A percentile compares a stretch with the other conserved stretches of the same genome.
Conservation (phyloP, 148 eudicot genomes). For the Dysphania ambrosioides region DNA sequence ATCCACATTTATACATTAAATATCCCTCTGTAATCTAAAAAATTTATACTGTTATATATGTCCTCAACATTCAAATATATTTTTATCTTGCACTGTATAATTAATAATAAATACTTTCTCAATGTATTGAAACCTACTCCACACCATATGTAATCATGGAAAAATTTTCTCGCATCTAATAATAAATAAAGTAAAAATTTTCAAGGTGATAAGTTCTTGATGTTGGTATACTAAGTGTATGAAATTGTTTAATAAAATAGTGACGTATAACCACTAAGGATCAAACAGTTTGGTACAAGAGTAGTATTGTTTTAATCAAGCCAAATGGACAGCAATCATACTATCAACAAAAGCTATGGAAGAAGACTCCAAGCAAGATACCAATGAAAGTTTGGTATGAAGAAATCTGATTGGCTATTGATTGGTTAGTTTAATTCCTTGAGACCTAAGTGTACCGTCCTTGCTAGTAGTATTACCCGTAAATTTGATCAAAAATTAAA, state of each 20-base stretch:
- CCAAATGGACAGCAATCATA: neutral
- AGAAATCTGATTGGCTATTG: neutral
- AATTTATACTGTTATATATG: too few relatives aligned
- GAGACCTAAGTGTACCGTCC: neutral
- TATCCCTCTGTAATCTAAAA: too few relatives aligned
- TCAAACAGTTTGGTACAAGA: neutral
- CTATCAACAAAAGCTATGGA: neutral
- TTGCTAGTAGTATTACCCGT: too few relatives aligned
- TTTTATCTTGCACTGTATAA: neutral
- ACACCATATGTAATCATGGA: neutral
- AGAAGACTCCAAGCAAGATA: neutral
- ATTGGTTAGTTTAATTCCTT: neutral
- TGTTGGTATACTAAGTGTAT: neutral
- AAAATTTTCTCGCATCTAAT: neutral
- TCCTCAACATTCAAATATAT: too few relatives aligned
- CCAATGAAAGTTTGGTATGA: neutral
- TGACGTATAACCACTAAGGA: neutral
- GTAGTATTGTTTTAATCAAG: neutral
- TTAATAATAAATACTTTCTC: neutral
- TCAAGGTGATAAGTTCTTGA: neutral
- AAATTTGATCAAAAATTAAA: too few relatives aligned
- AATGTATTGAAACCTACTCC: neutral
- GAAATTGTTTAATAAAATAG: neutral
- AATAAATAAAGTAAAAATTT: too few relatives aligned
- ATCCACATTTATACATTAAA: neutral